A percentile compares a stretch with the other conserved stretches of the same genome.
Evolutionary conservation across 805 yeast genomes (phyloP).

Genomic region (Candida berthetii): DNA sequence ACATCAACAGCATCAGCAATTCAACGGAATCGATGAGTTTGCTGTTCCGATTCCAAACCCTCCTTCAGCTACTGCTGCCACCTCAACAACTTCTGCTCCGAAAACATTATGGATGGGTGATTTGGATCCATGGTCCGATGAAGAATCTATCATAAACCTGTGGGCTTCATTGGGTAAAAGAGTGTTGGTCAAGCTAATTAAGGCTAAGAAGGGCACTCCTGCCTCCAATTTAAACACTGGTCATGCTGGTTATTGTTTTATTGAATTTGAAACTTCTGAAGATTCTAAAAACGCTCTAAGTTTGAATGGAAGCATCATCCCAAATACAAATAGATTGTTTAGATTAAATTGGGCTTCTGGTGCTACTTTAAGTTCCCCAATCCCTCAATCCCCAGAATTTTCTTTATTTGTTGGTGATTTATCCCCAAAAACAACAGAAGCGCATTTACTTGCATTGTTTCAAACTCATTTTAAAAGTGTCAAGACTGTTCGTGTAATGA

Average conservation of each 20-base stretch:
- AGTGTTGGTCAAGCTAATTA: conserved; percentile 64
- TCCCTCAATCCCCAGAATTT: conserved; percentile 68
- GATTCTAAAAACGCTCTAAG: conserved; percentile 66
- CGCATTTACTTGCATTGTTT: conserved; percentile 66
- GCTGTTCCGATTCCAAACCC: conserved; percentile 38
- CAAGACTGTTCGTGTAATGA: conserved; percentile 80
- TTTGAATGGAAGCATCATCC: conserved; percentile 59
- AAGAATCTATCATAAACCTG: conserved; percentile 47
- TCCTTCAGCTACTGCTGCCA: conserved; percentile 43
- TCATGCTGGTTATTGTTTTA: conserved; percentile 70
- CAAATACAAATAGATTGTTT: conserved; percentile 57
- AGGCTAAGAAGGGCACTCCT: conserved; percentile 35
- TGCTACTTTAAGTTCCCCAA: conserved; percentile 66
- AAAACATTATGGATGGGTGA: conserved; percentile 88
- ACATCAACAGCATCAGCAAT: conserved; percentile 23
- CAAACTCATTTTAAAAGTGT: conserved; percentile 61
- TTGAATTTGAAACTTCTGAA: conserved; percentile 63
- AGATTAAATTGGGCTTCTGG: conserved; percentile 83
- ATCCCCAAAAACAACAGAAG: conserved; percentile 74
- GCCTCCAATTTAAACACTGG: conserved; percentile 26
- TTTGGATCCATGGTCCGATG: conserved; percentile 75
- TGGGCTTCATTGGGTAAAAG: conserved; percentile 52
- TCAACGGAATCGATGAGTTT: conserved; percentile 23
- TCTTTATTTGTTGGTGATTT: conserved; percentile 81
- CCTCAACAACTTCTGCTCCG: conserved; percentile 44